These are phyloP conservation scores for Coprinopsis cinerea DNA, from an alignment of 768 basidiomycete species.

Conservation along the genomic window DNA sequence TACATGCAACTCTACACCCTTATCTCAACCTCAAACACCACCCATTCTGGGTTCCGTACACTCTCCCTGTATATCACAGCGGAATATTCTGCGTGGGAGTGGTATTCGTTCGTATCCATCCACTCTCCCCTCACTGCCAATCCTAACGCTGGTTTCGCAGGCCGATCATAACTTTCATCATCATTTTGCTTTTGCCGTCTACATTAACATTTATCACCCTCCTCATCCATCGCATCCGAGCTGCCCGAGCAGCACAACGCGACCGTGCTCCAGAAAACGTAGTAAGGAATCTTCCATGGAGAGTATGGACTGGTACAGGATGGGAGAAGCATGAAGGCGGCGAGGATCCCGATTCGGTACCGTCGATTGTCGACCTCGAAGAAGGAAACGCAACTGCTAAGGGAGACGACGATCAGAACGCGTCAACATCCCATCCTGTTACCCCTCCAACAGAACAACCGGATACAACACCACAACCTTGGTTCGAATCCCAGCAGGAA, in stretches of 20 bases:
- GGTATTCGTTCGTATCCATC: constrained; percentile 69
- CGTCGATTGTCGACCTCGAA: constrained; percentile 33
- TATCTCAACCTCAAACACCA: constrained; percentile 69
- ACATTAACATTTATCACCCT: constrained; percentile 85
- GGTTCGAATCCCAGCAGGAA: constrained; percentile 80
- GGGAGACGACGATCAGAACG: constrained; percentile 15
- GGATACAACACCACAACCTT: constrained; percentile 54
- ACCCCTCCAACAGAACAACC: constrained; percentile 26
- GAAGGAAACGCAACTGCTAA: constrained; percentile 22
- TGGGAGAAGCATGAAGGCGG: constrained; percentile 70
- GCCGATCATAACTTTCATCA: constrained; percentile 79
- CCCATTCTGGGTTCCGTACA: constrained; percentile 71
- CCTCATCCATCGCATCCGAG: constrained; percentile 82
- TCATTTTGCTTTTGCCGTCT: constrained; percentile 87
- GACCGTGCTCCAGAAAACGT: constrained; percentile 81
- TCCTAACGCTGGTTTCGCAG: constrained; percentile 29
- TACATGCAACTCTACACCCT: constrained; percentile 66
- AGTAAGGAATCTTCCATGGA: constrained; percentile 74
- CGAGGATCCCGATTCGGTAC: constrained; percentile 24
- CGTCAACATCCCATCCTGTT: constrained; percentile 23
- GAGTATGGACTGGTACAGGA: constrained; percentile 74
- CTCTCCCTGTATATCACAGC: constrained; percentile 72
- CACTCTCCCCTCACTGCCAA: constrained; percentile 7
- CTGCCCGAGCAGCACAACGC: constrained; percentile 72
- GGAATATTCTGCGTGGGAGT: constrained; percentile 83